Evolutionary conservation across 805 yeast genomes (phyloP), one percentile per base, ranked within the genome.

Genomic region (Wickerhamiella slavikovae): DNA sequence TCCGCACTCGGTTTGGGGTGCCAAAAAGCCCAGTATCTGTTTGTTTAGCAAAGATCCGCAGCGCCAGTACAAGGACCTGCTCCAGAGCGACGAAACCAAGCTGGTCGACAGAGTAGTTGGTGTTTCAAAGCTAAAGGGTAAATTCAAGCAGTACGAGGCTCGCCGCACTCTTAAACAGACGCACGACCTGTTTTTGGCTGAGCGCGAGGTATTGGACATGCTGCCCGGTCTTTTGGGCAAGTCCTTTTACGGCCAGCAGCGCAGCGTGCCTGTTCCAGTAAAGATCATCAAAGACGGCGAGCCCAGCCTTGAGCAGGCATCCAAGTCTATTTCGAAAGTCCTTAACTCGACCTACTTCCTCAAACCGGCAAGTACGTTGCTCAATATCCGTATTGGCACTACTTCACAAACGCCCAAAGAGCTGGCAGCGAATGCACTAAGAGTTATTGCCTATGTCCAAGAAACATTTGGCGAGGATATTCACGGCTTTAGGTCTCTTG

Each of bases 161-260:
- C 71, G 82, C 51, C 71, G 95, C 49, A 72, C 70, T 37, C 66
- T 89, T 35, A 52, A 63, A 25, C 49, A 60, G 11, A 70, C 68
- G 34, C 77, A 66, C 47, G 92, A 82, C 43, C 39, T 80, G 36
- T 78, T 89, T 51, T 48, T 89, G 25, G 72, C 79, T 30, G 98
- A 89, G 54, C 93, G 82, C 37, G 71, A 73, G 22, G 58, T 85
- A 27, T 60, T 80, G 31, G 68, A 82, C 17, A 59, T 77, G 35
- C 62, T 89, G 53, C 98, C 98, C 28, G 68, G 71, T 42, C 54
- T 77, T 22, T 57, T 89, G 38, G 94, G 95, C 32, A 77, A 78
- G 54, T 59, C 67, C 3, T 89, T 82, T 47, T 76, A 69, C 48
- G 52, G 64, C 22, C 53, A 61, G 14, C 78, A 77, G 47, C 54